Evolutionary conservation across 495 filamentous ascomycete genomes (phyloP), one percentile per base, ranked within the genome.

Genomic region (Xanthoparmelia taractica): DNA sequence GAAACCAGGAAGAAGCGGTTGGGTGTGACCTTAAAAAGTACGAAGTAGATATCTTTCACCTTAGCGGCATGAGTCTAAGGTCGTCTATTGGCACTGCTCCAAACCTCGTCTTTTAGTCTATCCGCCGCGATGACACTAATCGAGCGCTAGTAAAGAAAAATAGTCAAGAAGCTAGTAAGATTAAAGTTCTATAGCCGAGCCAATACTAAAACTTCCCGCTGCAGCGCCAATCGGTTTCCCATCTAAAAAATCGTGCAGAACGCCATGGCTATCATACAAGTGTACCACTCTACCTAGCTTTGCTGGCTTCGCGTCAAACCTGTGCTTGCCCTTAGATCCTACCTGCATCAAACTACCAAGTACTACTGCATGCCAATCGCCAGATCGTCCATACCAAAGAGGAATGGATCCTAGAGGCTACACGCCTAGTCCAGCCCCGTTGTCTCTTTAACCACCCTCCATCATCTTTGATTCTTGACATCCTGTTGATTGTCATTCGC

Each of bases 181-280:
- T 36, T 23, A 31, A 52, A 13, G 45, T 10, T 11, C 48, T 55
- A 33, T 11, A 62, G 1, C 48, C 60, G 60, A 56, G 8, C 60
- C 60, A 62, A 62, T 62, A 8, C 11, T 1, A 13, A 40, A 40
- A 54, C 10, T 18, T 61, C 45, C 59, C 47, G 48, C n/a, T 23
- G 31, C 23, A 8, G 56, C 48, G 60, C 60, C 60, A 41, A 40
- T 38, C 20, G n/a, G 34, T 41, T 2, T 1, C 29, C 60, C 6
- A 37, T 55, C 41, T 54, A 18, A 20, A 41, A 27, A 29, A 56
- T 62, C 48, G 29, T 62, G 48, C 47, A 62, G 41, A 23, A 41
- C 60, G 48, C 45, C 33, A 43, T 43, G 38, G 47, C 60, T 41
- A 54, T 25, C 34, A 45, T 36, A 31, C 41, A 40, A 29, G 40